A percentile compares a stretch with the other conserved stretches of the same genome.
phyloP scores from a whole-genome alignment of 306 rosid genomes.

The Glycine latifolia region DNA sequence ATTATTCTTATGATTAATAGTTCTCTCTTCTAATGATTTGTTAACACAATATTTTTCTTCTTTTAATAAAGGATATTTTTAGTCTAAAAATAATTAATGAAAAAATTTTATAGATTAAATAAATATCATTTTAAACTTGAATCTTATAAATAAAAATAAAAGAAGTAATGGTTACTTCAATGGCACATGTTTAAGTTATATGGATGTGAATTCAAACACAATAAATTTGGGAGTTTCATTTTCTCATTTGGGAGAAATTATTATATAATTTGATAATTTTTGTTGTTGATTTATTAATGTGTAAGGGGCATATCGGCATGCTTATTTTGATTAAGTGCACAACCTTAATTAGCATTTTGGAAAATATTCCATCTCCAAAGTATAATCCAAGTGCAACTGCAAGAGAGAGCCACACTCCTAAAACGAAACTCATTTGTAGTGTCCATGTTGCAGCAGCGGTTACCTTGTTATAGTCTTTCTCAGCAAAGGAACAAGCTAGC shows the following conservation, averaged over 20 bases:
- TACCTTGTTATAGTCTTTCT: constrained; percentile 72
- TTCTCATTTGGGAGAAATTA: not conserved
- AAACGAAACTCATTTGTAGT: constrained; percentile 73
- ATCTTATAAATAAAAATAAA: too few species aligned
- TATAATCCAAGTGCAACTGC: constrained; percentile 73
- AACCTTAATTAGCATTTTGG: constrained; percentile 65
- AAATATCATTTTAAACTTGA: too few species aligned
- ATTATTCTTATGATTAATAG: too few species aligned
- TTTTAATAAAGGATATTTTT: too few species aligned
- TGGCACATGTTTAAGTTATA: too few species aligned
- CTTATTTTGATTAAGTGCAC: constrained; percentile 69
- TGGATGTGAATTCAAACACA: not conserved
- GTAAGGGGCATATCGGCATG: constrained; percentile 59
- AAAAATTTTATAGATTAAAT: too few species aligned
- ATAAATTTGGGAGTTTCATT: not conserved
- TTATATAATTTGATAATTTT: not conserved
- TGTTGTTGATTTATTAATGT: not conserved
- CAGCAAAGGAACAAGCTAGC: constrained; percentile 89
- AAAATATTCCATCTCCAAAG: constrained; percentile 81
- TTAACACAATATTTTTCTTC: too few species aligned
- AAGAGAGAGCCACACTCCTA: constrained; percentile 74
- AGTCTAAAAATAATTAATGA: too few species aligned
- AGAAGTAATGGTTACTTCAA: too few species aligned
- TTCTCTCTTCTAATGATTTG: too few species aligned
- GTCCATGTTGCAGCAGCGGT: constrained; percentile 67